Evolutionary conservation across 2,329 filamentous ascomycete genomes (phyloP).

Genomic region (Cordyceps tenuipes): DNA sequence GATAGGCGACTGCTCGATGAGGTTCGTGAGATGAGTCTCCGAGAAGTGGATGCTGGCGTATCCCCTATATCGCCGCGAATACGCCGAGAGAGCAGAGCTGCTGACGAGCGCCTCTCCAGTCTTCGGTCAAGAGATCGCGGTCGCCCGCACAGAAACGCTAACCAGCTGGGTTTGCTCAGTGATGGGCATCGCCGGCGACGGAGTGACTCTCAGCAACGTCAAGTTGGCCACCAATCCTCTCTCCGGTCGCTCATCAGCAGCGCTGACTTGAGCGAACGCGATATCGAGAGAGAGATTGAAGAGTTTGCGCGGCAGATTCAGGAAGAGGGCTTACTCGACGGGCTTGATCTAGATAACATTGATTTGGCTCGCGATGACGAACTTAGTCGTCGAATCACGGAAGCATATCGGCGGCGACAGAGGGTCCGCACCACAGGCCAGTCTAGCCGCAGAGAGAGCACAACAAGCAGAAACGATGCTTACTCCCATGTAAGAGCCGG

Average conservation of each 20-base stretch:
- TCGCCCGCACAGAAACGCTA: conserved; percentile 25
- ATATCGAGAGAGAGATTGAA: conserved; percentile 81
- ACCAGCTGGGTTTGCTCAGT: conserved; percentile 30
- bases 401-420: conserved; percentile 75
- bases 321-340: conserved; percentile 78
- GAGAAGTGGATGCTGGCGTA: conserved; percentile 51
- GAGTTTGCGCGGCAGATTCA: conserved; percentile 85
- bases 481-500: neutral
- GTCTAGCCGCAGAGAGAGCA: conserved; percentile 21
- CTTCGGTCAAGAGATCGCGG: conserved; percentile 27
- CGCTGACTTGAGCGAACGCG: conserved; percentile 65
- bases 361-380: conserved; percentile 80
- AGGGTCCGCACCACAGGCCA: conserved; percentile 46
- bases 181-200: conserved; percentile 26
- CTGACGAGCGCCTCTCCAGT: conserved; percentile 21
- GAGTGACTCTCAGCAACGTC: conserved; percentile 44
- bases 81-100: conserved; percentile 15
- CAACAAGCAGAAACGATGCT: conserved; percentile 13
- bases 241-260: conserved; percentile 75
- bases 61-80: conserved; percentile 17
- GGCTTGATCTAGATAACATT: conserved; percentile 80
- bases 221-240: conserved; percentile 83
- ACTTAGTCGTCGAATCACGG: conserved; percentile 81
- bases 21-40: conserved; percentile 64
- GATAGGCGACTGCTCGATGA: conserved; percentile 64